phyloP scores from a whole-genome alignment of 1,139 yeast species.

The Torulaspora globosa region DNA sequence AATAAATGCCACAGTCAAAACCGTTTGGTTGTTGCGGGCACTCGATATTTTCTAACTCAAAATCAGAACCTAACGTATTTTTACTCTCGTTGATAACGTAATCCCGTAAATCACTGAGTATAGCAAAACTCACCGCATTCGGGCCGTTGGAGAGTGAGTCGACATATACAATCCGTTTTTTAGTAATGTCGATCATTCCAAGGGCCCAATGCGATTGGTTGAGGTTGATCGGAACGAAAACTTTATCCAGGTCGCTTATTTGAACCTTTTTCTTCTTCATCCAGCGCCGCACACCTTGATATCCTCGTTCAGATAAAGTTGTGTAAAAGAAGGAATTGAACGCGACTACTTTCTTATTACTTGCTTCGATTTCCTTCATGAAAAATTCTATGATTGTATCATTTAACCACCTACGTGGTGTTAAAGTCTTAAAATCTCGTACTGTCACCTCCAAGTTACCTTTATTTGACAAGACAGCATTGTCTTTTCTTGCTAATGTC shows the following conservation, averaged over 20 bases:
- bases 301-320: conserved; percentile 66
- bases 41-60: conserved; percentile 39
- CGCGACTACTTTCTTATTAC: conserved; percentile 46
- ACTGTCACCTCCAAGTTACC: conserved; percentile 58
- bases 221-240: conserved; percentile 81
- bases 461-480: conserved; percentile 40
- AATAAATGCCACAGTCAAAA: conserved; percentile 91
- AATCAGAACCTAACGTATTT: conserved; percentile 38
- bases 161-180: conserved; percentile 58
- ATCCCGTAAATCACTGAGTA: conserved; percentile 50
- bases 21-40: conserved; percentile 91
- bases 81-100: conserved; percentile 60
- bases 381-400: conserved; percentile 87
- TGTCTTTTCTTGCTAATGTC: conserved; percentile 39
- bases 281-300: conserved; percentile 83
- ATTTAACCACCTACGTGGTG: conserved; percentile 78
- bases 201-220: conserved; percentile 90
- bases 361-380: conserved; percentile 50
- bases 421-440: conserved; percentile 66
- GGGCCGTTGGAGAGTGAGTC: conserved; percentile 58
- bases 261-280: conserved; percentile 76
- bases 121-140: conserved; percentile 53
- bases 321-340: conserved; percentile 89
- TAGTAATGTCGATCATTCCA: conserved; percentile 65
- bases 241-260: conserved; percentile 56